Percentiles rank a stretch among this genome's conserved stretches.
Evolutionary conservation across 2,329 filamentous ascomycete species (phyloP).

Genomic region (Domatiomyces catenatus): DNA sequence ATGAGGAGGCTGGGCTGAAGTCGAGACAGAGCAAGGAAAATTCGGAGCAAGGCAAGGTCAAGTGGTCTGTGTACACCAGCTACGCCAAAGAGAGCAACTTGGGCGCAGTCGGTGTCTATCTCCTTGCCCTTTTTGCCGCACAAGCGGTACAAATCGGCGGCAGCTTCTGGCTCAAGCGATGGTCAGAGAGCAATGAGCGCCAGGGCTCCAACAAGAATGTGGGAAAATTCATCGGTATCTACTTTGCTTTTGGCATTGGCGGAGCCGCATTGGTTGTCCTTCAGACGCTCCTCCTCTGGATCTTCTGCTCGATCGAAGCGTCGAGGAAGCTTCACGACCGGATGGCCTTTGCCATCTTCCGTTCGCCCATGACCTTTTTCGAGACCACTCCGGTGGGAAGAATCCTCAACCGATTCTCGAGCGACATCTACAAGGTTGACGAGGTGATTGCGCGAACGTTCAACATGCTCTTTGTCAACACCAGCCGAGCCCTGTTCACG

Average conservation of each 20-base stretch:
- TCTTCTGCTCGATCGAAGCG: constrained; percentile 98
- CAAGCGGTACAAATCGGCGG: constrained; percentile 72
- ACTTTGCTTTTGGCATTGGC: constrained; percentile 87
- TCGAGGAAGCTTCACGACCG: constrained; percentile 91
- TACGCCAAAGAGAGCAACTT: constrained; percentile 93
- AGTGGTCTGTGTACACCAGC: constrained; percentile 86
- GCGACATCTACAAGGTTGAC: constrained; percentile 53
- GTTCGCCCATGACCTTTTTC: constrained; percentile 97
- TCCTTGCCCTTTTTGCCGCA: constrained; percentile 59
- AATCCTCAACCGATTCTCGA: constrained; percentile 92
- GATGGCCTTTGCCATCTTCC: constrained; percentile 95
- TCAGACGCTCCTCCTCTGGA: constrained; percentile 86
- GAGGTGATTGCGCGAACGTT: constrained; percentile 92
- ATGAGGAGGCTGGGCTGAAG: constrained; percentile 61
- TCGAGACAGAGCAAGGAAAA: constrained; percentile 79
- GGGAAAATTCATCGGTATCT: constrained; percentile 84
- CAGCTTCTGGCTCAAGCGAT: constrained; percentile 84
- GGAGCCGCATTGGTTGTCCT: constrained; percentile 70
- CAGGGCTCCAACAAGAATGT: constrained; percentile 56
- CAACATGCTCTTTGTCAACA: constrained; percentile 84
- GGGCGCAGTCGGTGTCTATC: constrained; percentile 64
- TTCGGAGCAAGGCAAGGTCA: constrained; percentile 89
- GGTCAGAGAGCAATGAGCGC: constrained; percentile 65
- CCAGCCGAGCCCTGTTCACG: constrained; percentile 63
- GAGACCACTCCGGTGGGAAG: constrained; percentile 94